phyloP scores from a whole-genome alignment of 805 yeast species.

The Yueomyces sinensis region DNA sequence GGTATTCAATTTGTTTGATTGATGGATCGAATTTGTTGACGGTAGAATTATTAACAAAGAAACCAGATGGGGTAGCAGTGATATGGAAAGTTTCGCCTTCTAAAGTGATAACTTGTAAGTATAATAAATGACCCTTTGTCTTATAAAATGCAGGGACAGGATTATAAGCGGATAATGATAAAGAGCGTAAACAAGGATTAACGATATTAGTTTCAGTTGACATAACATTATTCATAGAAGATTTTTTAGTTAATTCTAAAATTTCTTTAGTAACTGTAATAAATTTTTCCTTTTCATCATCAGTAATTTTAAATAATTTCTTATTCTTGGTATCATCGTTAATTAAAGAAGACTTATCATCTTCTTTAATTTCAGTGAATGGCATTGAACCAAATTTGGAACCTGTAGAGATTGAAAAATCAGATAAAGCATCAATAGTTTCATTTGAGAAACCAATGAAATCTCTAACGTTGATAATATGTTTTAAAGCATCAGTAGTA shows the following conservation, averaged over 20 bases:
- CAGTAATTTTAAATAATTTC: constrained; percentile 16
- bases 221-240: constrained; percentile 8
- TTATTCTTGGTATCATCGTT: constrained; percentile 7
- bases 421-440: constrained; percentile 20
- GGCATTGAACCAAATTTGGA: constrained; percentile 18
- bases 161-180: constrained; percentile 70
- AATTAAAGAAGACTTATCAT: constrained; percentile 3
- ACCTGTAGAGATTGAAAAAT: constrained; percentile 22
- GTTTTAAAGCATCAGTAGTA: constrained; percentile 20
- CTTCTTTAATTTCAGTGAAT: constrained; percentile 10
- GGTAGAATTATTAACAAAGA: constrained; percentile 61
- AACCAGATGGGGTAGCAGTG: constrained; percentile 71
- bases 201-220: constrained; percentile 12
- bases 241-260: constrained; percentile 9
- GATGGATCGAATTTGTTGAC: constrained; percentile 59
- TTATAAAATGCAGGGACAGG: constrained; percentile 61
- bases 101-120: constrained; percentile 59
- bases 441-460: constrained; percentile 23
- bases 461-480: constrained; percentile 20
- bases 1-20: constrained; percentile 18
- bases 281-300: constrained; percentile 18
- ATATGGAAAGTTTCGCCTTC: constrained; percentile 73
- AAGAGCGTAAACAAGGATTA: constrained; percentile 36
- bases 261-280: constrained; percentile 13
- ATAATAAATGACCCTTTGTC: constrained; percentile 67